These are phyloP conservation scores for Phytopythium chamaehyphon DNA, from an alignment of 352 stramenopile genomes.

Conservation along the genomic window DNA sequence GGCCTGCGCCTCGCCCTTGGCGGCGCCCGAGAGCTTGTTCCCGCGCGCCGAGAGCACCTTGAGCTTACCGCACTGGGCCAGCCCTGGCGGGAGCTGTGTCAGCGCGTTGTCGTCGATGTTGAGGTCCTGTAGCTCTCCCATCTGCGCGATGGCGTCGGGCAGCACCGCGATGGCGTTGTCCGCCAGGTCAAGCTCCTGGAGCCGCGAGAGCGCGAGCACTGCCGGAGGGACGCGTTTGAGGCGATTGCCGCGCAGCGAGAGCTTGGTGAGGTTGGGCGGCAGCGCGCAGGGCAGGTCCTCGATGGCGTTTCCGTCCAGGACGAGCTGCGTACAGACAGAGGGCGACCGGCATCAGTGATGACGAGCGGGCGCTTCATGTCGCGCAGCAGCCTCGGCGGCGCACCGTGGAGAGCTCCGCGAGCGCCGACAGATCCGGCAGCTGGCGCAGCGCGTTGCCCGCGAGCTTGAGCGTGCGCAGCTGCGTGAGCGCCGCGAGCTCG, in stretches of 20 bases:
- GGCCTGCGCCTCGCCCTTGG: constrained; percentile 18
- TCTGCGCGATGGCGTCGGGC: constrained; percentile 33
- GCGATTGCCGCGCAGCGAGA: constrained; percentile 67
- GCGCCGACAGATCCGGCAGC: constrained; percentile 61
- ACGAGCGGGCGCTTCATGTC: no score
- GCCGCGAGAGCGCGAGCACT: constrained; percentile 38
- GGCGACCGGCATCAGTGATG: not conserved
- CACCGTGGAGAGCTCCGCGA: constrained; percentile 71
- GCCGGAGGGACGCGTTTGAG: constrained; percentile 36
- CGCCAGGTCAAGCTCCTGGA: constrained; percentile 70
- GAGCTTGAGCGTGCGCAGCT: constrained; percentile 77
- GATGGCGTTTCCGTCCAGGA: constrained; percentile 73
- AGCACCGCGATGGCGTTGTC: constrained; percentile 51
- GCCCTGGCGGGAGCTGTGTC: constrained; percentile 28
- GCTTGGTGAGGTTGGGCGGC: constrained; percentile 69
- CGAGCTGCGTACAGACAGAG: constrained; percentile 31
- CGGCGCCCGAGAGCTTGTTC: constrained; percentile 38
- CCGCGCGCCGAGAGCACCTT: constrained; percentile 63
- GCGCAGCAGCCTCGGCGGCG: no score
- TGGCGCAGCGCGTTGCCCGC: constrained; percentile 47
- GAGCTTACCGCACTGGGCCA: constrained; percentile 63
- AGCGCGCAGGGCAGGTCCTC: constrained; percentile 44
- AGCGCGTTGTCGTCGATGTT: constrained; percentile 64
- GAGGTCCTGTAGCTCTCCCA: constrained; percentile 61
- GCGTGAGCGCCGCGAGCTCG: constrained; percentile 39